A percentile compares a stretch with the other conserved stretches of the same genome.
Conservation (phyloP, 2,329 filamentous ascomycete genomes). For the Moelleriella libera region DNA sequence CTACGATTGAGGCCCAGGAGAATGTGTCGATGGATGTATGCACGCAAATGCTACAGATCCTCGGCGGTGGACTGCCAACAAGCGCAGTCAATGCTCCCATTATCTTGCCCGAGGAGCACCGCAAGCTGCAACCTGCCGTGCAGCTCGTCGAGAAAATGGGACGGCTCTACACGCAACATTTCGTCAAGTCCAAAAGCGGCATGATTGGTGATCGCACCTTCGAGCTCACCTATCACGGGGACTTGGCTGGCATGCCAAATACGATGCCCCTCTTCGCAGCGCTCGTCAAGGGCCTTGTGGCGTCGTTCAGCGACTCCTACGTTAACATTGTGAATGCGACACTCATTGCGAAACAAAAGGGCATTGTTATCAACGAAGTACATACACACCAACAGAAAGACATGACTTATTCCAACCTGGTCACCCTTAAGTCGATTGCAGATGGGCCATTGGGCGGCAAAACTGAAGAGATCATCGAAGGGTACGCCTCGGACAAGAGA, state of each 20-base stretch:
- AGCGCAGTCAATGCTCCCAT: slow-evolving; percentile 70
- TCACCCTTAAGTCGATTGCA: slow-evolving; percentile 48
- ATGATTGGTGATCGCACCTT: slow-evolving; percentile 51
- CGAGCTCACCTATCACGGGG: slow-evolving; percentile 65
- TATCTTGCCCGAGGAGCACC: slow-evolving; percentile 68
- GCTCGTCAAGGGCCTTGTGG: slow-evolving; percentile 61
- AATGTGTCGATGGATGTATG: slow-evolving; percentile 76
- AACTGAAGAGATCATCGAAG: slow-evolving; percentile 39
- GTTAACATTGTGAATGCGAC: slow-evolving; percentile 77
- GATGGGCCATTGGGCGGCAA: slow-evolving; percentile 10
- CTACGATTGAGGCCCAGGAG: slow-evolving; percentile 70
- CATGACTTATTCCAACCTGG: slow-evolving; percentile 52
- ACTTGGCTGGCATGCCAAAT: slow-evolving; percentile 55
- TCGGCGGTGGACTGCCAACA: slow-evolving; percentile 59
- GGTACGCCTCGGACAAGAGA: slow-evolving; percentile 49
- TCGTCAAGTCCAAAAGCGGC: slow-evolving; percentile 25
- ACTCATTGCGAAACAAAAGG: slow-evolving; percentile 61
- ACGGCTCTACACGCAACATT: slow-evolving; percentile 66
- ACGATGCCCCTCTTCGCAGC: slow-evolving; percentile 70
- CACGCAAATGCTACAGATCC: slow-evolving; percentile 61
- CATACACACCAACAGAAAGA: slow-evolving; percentile 48
- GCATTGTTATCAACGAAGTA: slow-evolving; percentile 64
- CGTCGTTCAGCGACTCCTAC: slow-evolving; percentile 51
- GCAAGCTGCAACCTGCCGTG: slow-evolving; percentile 65
- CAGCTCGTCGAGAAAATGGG: slow-evolving; percentile 68